Conservation (phyloP, 352 stramenopile species). For the Pythium brachiatum region DNA sequence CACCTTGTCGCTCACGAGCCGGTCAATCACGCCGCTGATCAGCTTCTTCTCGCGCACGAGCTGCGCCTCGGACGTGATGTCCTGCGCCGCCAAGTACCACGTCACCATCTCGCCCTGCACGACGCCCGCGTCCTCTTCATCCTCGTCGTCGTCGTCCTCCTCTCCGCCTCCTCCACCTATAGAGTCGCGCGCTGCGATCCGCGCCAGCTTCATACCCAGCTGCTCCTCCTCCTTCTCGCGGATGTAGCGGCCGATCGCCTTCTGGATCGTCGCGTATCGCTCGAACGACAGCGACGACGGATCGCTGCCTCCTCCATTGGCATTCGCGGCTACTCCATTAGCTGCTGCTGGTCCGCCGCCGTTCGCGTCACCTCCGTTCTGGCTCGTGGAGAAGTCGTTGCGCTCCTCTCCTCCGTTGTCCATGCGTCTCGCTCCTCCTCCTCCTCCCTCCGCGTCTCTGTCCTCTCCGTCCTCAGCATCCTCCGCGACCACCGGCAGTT, state of each 20-base stretch:
- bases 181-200: conserved; percentile 26
- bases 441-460: conserved; percentile 2
- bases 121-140: conserved; percentile 54
- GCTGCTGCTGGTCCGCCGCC: conserved; percentile 8
- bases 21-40: conserved; percentile 82
- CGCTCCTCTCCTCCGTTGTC: not conserved
- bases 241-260: conserved; percentile 73
- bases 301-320: conserved; percentile 16
- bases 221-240: conserved; percentile 75
- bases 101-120: conserved; percentile 81
- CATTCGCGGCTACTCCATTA: not conserved
- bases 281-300: conserved; percentile 70
- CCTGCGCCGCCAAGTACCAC: conserved; percentile 81
- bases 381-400: not conserved
- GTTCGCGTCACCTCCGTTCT: conserved; percentile 16
- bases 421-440: not conserved
- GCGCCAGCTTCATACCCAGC: conserved; percentile 44
- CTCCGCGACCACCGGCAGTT: conserved; percentile 49
- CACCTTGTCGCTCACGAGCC: conserved; percentile 74
- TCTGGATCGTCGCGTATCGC: conserved; percentile 79
- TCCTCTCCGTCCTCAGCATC: conserved; percentile 44
- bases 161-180: conserved; percentile 17
- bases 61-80: conserved; percentile 83
- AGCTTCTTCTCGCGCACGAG: conserved; percentile 76
- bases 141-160: conserved; percentile 55